These are phyloP conservation scores for Danielia reshetovae DNA, from an alignment of 805 yeast species.

Conservation along the genomic window DNA sequence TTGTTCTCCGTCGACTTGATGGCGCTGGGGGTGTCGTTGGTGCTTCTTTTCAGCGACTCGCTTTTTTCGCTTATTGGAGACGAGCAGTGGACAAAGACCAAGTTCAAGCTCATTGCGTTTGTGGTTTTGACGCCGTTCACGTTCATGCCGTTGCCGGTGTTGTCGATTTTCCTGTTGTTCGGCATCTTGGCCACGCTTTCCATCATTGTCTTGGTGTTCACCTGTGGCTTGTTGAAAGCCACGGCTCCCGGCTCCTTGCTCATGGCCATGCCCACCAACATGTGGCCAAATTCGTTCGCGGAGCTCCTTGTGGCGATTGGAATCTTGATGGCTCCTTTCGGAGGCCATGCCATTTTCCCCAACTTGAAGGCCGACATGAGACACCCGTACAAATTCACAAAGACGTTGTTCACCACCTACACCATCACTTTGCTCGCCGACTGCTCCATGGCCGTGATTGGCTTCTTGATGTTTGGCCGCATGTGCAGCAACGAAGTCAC, in stretches of 20 bases:
- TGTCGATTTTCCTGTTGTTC: slow-evolving; percentile 63
- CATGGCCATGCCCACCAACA: slow-evolving; percentile 57
- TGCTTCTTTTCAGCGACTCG: slow-evolving; percentile 83
- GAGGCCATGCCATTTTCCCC: slow-evolving; percentile 81
- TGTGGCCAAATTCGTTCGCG: slow-evolving; percentile 55
- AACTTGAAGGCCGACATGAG: slow-evolving; percentile 70
- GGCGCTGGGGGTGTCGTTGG: slow-evolving; percentile 78
- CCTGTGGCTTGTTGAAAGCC: slow-evolving; percentile 60
- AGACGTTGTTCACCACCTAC: slow-evolving; percentile 56
- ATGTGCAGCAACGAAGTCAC: slow-evolving; percentile 50
- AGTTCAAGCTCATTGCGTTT: slow-evolving; percentile 66
- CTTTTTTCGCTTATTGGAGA: slow-evolving; percentile 39
- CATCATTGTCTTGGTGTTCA: slow-evolving; percentile 53
- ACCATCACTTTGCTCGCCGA: slow-evolving; percentile 58
- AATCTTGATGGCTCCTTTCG: slow-evolving; percentile 74
- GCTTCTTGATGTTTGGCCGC: slow-evolving; percentile 58
- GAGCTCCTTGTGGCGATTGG: slow-evolving; percentile 62
- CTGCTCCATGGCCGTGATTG: slow-evolving; percentile 59
- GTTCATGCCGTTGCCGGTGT: slow-evolving; percentile 67
- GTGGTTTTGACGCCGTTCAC: slow-evolving; percentile 76
- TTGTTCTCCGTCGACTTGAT: slow-evolving; percentile 73
- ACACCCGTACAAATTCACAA: slow-evolving; percentile 53
- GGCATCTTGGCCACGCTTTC: slow-evolving; percentile 72
- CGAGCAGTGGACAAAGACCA: slow-evolving; percentile 37
- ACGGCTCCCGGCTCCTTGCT: slow-evolving; percentile 72